Percentiles rank a stretch among this genome's conserved stretches.
Conservation (phyloP, 192 early-diverging fungal species). For the Coemansia sp. region DNA sequence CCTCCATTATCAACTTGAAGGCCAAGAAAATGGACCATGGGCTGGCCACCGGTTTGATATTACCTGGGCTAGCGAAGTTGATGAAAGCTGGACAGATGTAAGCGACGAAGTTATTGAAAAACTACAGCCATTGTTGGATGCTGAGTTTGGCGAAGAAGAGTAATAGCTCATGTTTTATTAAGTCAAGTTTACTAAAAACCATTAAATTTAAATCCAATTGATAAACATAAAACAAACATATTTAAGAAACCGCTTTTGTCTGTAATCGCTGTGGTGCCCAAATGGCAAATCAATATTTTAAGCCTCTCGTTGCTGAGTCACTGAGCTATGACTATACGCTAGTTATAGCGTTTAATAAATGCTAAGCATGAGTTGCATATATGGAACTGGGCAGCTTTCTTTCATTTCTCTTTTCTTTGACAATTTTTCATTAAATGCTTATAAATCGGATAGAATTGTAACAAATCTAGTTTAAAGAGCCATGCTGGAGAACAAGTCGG, state of each 20-base stretch:
- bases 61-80: not conserved
- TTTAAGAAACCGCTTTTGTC: not conserved
- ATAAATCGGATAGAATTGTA: not conserved
- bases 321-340: no score
- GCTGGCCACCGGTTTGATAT: constrained; percentile 1
- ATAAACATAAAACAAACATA: not conserved
- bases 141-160: not conserved
- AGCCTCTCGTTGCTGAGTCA: no score
- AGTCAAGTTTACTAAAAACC: no score
- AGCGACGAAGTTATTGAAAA: not conserved
- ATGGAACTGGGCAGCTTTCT: no score
- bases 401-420: not conserved
- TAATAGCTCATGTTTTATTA: no score
- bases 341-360: no score
- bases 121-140: not conserved
- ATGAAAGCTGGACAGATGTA: not conserved
- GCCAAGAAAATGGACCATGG: constrained; percentile 4
- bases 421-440: not conserved
- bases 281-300: no score
- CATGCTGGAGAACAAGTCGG: constrained; percentile 44
- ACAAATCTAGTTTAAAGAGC: constrained; percentile 17
- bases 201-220: no score
- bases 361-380: no score
- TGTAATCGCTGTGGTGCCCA: not conserved
- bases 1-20: not conserved